Conservation (phyloP, 345 rosid species). For the Lepidium sativum region DNA sequence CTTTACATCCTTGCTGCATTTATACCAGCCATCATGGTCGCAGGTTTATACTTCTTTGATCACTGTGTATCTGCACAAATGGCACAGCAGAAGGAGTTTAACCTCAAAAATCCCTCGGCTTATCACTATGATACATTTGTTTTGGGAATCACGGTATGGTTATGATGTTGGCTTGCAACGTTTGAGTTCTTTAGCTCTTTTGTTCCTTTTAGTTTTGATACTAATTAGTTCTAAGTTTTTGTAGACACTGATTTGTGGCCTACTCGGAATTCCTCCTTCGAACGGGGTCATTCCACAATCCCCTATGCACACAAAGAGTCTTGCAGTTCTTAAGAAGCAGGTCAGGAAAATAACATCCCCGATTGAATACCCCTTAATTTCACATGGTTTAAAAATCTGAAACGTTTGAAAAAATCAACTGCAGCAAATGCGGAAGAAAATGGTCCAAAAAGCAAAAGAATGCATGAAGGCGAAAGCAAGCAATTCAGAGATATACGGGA, state of each 20-base stretch:
- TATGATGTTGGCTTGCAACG: not conserved
- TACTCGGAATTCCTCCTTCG: constrained; percentile 72
- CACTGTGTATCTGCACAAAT: constrained; percentile 80
- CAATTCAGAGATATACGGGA: constrained; percentile 53
- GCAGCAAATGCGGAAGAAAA: constrained; percentile 55
- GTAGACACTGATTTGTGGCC: constrained; percentile 78
- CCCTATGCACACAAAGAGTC: constrained; percentile 92
- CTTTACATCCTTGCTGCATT: constrained; percentile 57
- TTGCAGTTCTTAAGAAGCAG: constrained; percentile 67
- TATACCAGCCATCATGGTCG: constrained; percentile 73
- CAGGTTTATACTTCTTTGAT: constrained; percentile 76
- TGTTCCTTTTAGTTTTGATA: not conserved
- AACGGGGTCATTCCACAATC: constrained; percentile 89
- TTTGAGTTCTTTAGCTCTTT: not conserved
- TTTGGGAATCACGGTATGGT: constrained; percentile 56
- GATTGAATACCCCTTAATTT: not conserved
- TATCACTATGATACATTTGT: constrained; percentile 71
- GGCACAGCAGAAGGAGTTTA: constrained; percentile 83
- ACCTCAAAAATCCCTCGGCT: constrained; percentile 74
- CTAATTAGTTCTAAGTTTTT: not conserved
- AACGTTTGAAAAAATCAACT: not conserved
- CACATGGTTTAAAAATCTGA: not conserved
- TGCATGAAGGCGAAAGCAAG: constrained; percentile 55
- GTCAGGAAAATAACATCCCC: constrained; percentile 22
- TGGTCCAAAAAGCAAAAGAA: constrained; percentile 60